Conservation (phyloP, 179 eudicot genomes). For the Spergularia azorica region DNA sequence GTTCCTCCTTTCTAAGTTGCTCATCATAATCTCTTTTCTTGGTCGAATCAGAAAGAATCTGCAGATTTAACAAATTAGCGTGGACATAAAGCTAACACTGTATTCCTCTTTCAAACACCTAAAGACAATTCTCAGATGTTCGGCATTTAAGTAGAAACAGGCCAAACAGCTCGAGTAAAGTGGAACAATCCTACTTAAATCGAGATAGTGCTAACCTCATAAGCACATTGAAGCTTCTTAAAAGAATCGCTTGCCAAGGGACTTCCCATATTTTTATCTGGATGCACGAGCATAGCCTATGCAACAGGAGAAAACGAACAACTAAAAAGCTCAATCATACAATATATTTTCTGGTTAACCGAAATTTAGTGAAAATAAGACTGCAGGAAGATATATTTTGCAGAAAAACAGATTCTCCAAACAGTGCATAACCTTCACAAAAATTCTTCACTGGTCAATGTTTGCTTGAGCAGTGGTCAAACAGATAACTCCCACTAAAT, state of each 20-base stretch:
- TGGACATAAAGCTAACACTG: neutral
- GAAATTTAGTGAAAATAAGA: neutral
- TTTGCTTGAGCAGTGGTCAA: neutral
- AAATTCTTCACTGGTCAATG: neutral
- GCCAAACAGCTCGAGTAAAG: neutral
- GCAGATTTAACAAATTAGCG: conserved; percentile 1
- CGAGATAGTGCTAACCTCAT: conserved; percentile 54
- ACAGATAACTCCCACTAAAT: neutral
- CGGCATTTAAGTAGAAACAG: neutral
- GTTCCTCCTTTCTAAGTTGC: conserved; percentile 83
- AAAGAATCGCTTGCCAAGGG: conserved; percentile 90
- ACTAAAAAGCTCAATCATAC: neutral
- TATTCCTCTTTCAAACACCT: conserved; percentile 6
- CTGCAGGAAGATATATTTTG: neutral
- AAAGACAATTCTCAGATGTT: conserved; percentile 1
- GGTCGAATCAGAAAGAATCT: conserved; percentile 91
- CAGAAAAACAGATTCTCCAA: neutral
- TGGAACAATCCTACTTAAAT: neutral
- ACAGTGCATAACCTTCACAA: neutral
- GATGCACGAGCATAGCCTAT: conserved; percentile 98
- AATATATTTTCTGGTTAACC: neutral
- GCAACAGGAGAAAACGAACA: conserved; percentile 7
- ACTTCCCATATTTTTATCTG: conserved; percentile 97
- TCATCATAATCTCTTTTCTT: conserved; percentile 96
- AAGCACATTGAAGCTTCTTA: conserved; percentile 97